Percentiles rank a stretch among this genome's conserved stretches.
These are phyloP conservation scores for Wickerhamiella vanderwaltii DNA, from an alignment of 805 yeast genomes.

Conservation along the genomic window DNA sequence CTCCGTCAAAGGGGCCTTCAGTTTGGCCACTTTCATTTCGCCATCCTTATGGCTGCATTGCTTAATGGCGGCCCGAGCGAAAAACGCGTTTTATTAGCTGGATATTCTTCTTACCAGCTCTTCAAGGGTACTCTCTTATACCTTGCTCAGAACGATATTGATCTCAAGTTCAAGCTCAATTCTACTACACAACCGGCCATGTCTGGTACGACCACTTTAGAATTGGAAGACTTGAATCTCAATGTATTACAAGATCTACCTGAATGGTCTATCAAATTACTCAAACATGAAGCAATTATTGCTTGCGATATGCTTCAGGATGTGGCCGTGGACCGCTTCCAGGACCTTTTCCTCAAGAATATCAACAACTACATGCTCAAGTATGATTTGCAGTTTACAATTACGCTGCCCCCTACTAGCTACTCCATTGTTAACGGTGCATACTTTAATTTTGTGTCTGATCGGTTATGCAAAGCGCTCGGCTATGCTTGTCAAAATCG, in stretches of 20 bases:
- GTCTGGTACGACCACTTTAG: conserved; percentile 9
- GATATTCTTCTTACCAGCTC: conserved; percentile 85
- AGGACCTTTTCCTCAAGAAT: conserved; percentile 57
- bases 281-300: conserved; percentile 54
- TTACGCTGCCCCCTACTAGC: conserved; percentile 25
- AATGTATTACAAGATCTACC: conserved; percentile 77
- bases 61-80: conserved; percentile 65
- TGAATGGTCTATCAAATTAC: conserved; percentile 45
- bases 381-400: conserved; percentile 49
- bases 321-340: conserved; percentile 72
- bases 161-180: conserved; percentile 1
- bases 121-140: conserved; percentile 81
- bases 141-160: conserved; percentile 41
- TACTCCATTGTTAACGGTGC: neutral
- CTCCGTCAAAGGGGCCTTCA: conserved; percentile 68
- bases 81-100: conserved; percentile 64
- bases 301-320: conserved; percentile 63
- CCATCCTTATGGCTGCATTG: conserved; percentile 65
- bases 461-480: conserved; percentile 4
- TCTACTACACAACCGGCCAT: conserved; percentile 3
- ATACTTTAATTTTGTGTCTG: neutral
- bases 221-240: conserved; percentile 34
- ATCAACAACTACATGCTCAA: conserved; percentile 38
- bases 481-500: conserved; percentile 10
- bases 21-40: conserved; percentile 87